A percentile compares a stretch with the other conserved stretches of the same genome.
phyloP scores from a whole-genome alignment of 306 rosid genomes.

The Cicer pinnatifidum region DNA sequence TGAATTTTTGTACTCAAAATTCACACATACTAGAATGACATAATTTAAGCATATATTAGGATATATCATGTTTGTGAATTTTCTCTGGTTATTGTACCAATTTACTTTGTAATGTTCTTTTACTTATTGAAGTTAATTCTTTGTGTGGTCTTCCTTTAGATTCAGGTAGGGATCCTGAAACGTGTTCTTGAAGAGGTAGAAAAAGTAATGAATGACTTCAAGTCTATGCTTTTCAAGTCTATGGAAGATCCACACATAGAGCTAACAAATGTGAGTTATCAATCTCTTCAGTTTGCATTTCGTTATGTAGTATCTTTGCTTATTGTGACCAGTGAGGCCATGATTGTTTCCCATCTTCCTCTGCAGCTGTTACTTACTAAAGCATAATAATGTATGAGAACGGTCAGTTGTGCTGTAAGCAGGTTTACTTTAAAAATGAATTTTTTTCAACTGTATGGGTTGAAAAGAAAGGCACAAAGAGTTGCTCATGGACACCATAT shows the following conservation, averaged over 20 bases:
- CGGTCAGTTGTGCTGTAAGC: neutral
- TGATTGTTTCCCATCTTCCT: constrained; percentile 30
- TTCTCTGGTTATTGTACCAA: constrained; percentile 29
- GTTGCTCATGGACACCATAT: no score
- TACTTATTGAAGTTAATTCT: constrained; percentile 30
- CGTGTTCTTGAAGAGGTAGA: constrained; percentile 99
- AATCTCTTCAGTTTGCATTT: constrained; percentile 36
- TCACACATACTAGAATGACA: constrained; percentile 27
- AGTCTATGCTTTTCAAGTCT: constrained; percentile 88
- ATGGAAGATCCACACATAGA: constrained; percentile 97
- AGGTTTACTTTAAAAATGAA: constrained; percentile 39
- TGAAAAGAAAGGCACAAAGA: constrained; percentile 32
- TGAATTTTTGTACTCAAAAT: constrained; percentile 14
- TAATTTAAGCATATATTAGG: constrained; percentile 33
- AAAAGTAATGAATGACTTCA: constrained; percentile 94
- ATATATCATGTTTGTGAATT: constrained; percentile 32
- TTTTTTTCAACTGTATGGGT: constrained; percentile 21
- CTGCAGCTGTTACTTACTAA: constrained; percentile 17
- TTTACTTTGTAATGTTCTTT: constrained; percentile 34
- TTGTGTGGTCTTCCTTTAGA: constrained; percentile 44
- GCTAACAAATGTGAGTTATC: constrained; percentile 76
- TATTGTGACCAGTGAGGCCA: constrained; percentile 20
- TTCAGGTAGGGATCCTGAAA: constrained; percentile 94
- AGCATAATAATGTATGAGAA: constrained; percentile 12
- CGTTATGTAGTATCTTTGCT: constrained; percentile 36